Conservation (phyloP, 2,329 filamentous ascomycete species). For the Fusarium paranaense region DNA sequence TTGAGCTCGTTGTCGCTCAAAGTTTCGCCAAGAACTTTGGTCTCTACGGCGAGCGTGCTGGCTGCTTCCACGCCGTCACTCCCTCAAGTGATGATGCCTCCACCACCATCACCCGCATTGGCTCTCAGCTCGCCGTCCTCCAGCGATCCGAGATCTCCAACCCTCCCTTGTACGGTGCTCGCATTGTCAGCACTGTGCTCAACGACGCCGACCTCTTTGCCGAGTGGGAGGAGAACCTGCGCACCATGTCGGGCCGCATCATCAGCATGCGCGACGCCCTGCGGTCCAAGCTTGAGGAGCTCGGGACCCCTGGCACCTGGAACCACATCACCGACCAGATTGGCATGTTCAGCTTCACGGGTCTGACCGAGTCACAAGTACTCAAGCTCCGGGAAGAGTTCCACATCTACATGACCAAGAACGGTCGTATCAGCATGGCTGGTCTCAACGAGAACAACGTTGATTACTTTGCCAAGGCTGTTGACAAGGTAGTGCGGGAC, state of each 20-base stretch:
- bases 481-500: slow-evolving; percentile 80
- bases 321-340: slow-evolving; percentile 99
- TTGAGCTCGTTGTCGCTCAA: slow-evolving; percentile 89
- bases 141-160: slow-evolving; percentile 98
- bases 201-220: slow-evolving; percentile 85
- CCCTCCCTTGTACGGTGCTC: slow-evolving; percentile 92
- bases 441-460: slow-evolving; percentile 94
- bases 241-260: slow-evolving; percentile 95
- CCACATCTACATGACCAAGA: slow-evolving; percentile 96
- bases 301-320: slow-evolving; percentile 91
- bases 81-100: slow-evolving; percentile 75
- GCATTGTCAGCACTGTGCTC: slow-evolving; percentile 85
- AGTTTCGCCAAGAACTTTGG: slow-evolving; percentile 99
- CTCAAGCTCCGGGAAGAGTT: slow-evolving; percentile 74
- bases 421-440: slow-evolving; percentile 97
- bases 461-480: slow-evolving; percentile 90
- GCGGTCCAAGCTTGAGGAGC: slow-evolving; percentile 82
- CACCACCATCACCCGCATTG: slow-evolving; percentile 72
- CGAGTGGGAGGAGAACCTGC: slow-evolving; percentile 93
- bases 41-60: slow-evolving; percentile 94
- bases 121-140: slow-evolving; percentile 90
- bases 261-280: slow-evolving; percentile 88
- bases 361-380: slow-evolving; percentile 80
- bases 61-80: slow-evolving; percentile 94
- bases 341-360: slow-evolving; percentile 98